Evolutionary conservation across 2,329 filamentous ascomycete genomes (phyloP), one percentile per base, ranked within the genome.

Genomic region (Apiospora hydei): DNA sequence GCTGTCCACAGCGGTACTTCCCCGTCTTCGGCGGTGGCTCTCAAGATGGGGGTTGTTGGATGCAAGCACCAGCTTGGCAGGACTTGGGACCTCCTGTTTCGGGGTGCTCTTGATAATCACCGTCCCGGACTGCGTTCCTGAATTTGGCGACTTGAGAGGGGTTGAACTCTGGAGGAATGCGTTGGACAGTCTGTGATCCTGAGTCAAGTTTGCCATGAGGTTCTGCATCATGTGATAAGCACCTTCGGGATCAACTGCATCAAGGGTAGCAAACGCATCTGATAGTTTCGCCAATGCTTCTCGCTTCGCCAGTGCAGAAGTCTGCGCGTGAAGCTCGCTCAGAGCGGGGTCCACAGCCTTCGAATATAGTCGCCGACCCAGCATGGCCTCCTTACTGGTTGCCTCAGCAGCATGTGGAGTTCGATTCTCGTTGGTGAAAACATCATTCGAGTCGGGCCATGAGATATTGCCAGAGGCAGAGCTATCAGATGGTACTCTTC

Each of bases 161-260:
- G 83, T 76, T 73, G 85, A 78, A 73, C 77, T 75, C 71, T 79
- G 76, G 44, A 89, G 78, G 72, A 89, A 84, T 1, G 87, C 83
- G 6, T 82, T 81, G 75, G 83, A 86, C 14, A 96, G 86, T 80
- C 92, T 94, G 30, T 87, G 85, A 77, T 96, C 93, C 67, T 88
- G 86, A 61, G 92, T 88, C 67, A 97, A 88, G 71, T 90, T 89
- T n/a, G 93, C 88, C 73, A 97, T 87, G 75, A 97, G 89, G 71
- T 90, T 88, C 78, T 91, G 93, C 78, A 99, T 87, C 21, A 99
- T 87, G 76, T 97, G 91, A 77, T 96, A 96, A 53, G 95, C 90
- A 24, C 95, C 95, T 80, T 98, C 96, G 0, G 96, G 96, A 78
- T 99, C 96, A 43, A 96, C 87, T 64, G 93, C 90, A 81, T 98